Base-by-base conservation (phyloP, 78 protist genomes). In the Andalucia godoyi region DNA sequence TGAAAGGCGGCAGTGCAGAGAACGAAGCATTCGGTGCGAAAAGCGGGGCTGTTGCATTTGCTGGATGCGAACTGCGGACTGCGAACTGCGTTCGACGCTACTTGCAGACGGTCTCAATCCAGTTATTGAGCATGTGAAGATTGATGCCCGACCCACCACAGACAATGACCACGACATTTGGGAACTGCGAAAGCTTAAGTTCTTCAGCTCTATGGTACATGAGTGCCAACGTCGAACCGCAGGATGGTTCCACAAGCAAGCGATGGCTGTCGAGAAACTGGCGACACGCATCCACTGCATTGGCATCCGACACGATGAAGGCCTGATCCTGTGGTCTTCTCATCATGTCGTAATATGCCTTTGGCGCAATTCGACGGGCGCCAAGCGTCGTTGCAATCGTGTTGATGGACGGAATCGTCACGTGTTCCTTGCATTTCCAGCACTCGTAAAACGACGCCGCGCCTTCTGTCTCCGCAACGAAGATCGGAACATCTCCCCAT, bases 381-480 rank as follows among this genome's bases (percentile, higher is more conserved):
- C 72, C 72, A 15, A 66, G 39, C 18, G 51, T 25, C 0, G 72
- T 66, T n/a, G 52, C 39, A 33, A 66, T 32, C 5, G 72, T 52
- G 4, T 47, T 40, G 47, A 66, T 66, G 40, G 37, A 34, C 0
- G 7, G 17, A 30, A 66, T 27, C 18, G 40, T 1, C n/a, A 55
- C 65, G 3, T 39, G 50, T 32, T 38, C 6, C 3, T 60, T 60
- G 9, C 62, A 47, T 7, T 29, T 10, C 21, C 34, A 3, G 12
- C 62, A 15, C 50, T 6, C 2, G 15, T 37, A 27, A 60, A 66
- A 36, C 42, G 55, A 47, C 25, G 6, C 46, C 25, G 72, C 72
- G 37, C 72, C 72, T 6, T 30, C 42, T 40, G 72, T 38, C 47
- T 51, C 72, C 1, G 52, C 72, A 4, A 60, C 3, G 39, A 66